Evolutionary conservation across 2,329 filamentous ascomycete species (phyloP), one percentile per base, ranked within the genome.

Genomic region (Pestalotiopsis sp.): DNA sequence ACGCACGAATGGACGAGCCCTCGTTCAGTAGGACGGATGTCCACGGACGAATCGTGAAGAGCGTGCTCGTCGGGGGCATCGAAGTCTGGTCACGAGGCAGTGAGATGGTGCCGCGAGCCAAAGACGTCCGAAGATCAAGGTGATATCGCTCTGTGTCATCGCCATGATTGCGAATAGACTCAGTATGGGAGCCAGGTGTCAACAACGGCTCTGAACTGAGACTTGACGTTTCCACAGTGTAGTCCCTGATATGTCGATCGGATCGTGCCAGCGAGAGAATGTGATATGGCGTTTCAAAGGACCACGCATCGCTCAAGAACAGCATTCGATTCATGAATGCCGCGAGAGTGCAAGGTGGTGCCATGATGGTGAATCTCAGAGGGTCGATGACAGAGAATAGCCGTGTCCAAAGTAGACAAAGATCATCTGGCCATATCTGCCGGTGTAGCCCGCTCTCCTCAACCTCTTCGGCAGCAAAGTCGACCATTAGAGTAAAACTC

Each of bases 1-100:
- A 94, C 5, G 88, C 90, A 67, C 85, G 85, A n/a, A 91, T 85
- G 4, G 89, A 93, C 0, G 91, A 93, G 9, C 91, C 91, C 79
- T 95, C 92, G 75, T 94, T 94, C 70, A 94, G 86, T 1, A 86
- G 81, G 0, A 94, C 73, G 20, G 86, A 84, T 0, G 83, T 84
- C 92, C 92, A 94, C 1, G 86, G 85, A 1, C 86, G 84, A n/a
- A 86, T 80, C 30, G 83, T 83, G 58, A 93, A 84, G 0, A 93
- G 78, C 11, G 75, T 76, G 70, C 77, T 80, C 1, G 77, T 74
- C 0, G 74, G 70, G 6, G 58, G 26, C 10, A 35, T 30, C 58
- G 17, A 20, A 20, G 30, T 4, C 6, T n/a, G 26, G 14, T 35
- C 30, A 14, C n/a, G 24, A 14, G 58, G 58, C 5, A 61, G 9